These are phyloP conservation scores for Phellinidium pouzarii DNA, from an alignment of 1,284 basidiomycete species.

Conservation along the genomic window DNA sequence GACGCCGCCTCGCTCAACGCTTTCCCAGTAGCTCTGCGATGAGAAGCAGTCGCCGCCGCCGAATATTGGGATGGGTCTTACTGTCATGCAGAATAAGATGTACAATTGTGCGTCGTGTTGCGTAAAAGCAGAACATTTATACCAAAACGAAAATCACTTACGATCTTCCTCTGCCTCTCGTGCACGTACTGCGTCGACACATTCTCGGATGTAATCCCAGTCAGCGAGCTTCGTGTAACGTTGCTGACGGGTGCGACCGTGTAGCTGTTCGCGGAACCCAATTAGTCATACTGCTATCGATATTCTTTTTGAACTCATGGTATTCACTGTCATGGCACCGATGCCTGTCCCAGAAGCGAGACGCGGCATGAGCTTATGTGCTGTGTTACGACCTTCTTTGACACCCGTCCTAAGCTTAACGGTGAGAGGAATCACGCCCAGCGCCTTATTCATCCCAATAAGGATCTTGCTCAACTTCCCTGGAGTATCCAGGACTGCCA, in stretches of 20 bases:
- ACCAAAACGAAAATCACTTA: slow-evolving; percentile 32
- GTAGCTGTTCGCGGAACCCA: slow-evolving; percentile 50
- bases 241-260: slow-evolving; percentile 89
- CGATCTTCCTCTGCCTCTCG: slow-evolving; percentile 69
- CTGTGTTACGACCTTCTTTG: slow-evolving; percentile 77
- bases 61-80: slow-evolving; percentile 86
- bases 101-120: slow-evolving; percentile 12
- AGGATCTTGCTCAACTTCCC: slow-evolving; percentile 82
- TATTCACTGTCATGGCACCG: slow-evolving; percentile 69
- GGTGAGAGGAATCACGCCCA: slow-evolving; percentile 93
- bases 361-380: slow-evolving; percentile 89
- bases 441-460: slow-evolving; percentile 85
- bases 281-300: background rate
- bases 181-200: slow-evolving; percentile 80
- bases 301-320: slow-evolving; percentile 10
- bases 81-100: slow-evolving; percentile 41
- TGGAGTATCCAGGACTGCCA: slow-evolving; percentile 74
- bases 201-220: slow-evolving; percentile 87
- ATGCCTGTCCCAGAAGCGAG: slow-evolving; percentile 76
- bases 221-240: slow-evolving; percentile 84
- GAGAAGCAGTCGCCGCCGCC: slow-evolving; percentile 95
- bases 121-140: background rate
- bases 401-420: slow-evolving; percentile 93
- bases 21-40: slow-evolving; percentile 76
- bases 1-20: slow-evolving; percentile 72